Evolutionary conservation across 106 monocot genomes (phyloP), one percentile per base, ranked within the genome.

Genomic region (Vanilla planifolia): DNA sequence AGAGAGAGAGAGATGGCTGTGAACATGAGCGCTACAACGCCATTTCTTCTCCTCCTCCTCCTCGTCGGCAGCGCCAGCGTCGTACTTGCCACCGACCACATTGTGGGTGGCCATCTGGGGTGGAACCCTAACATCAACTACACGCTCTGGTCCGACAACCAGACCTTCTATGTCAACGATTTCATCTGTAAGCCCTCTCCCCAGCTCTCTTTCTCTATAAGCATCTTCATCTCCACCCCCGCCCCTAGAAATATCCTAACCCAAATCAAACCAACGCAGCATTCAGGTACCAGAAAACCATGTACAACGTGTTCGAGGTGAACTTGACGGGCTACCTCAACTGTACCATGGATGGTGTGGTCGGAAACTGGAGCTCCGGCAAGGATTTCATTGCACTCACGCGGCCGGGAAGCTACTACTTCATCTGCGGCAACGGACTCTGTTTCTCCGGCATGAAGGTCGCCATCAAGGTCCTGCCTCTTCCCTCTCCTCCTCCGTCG

Each of bases 51-150:
- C 66, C 15, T 42, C 45, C 48, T 65, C 47, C 5, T 60, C 39
- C 20, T 56, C 27, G 53, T 58, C 61, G 55, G 35, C 72, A 25
- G 48, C 51, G 61, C 70, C 36, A 32, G 21, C 46, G 39, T 60
- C 64, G 35, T 36, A 62, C 2, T 46, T 55, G 89, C 80, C 69
- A 85, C 88, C 33, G 89, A 93, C 62, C 93, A 93, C 79, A 93
- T 93, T 65, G 93, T 93, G 60, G 93, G 89, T 65, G 82, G 50
- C 48, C 68, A 89, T 55, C 67, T 74, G 28, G 89, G 93, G 11
- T 93, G 93, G 93, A 93, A 93, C 79, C 82, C 93, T 17, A 82
- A 79, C 82, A 67, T 93, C 73, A 85, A 78, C 82, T 89, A 93
- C 79, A 43, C 85, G 25, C 48, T 40, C 36, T 93, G 93, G 93